Percentiles rank a stretch among this genome's conserved stretches.
These are phyloP conservation scores for Calonectria leucothoes DNA, from an alignment of 2,329 filamentous ascomycete species.

Conservation along the genomic window DNA sequence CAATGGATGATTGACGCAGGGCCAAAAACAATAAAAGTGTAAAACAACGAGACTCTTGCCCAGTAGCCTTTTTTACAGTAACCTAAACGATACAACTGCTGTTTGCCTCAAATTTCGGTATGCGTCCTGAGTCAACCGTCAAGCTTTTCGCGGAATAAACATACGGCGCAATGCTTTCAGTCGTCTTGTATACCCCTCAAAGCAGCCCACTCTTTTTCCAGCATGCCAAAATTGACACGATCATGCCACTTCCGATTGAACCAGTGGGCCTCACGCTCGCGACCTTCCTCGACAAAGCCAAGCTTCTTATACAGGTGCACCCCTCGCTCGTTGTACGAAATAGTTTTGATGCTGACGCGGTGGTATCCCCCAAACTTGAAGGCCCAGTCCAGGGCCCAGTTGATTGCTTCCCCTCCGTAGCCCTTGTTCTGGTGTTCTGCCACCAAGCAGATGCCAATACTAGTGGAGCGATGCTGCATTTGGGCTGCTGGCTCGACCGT, in stretches of 20 bases:
- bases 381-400: slow-evolving; percentile 59
- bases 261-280: slow-evolving; percentile 54
- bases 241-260: slow-evolving; percentile 55
- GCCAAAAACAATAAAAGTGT: too few relatives aligned
- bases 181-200: slow-evolving; percentile 22
- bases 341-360: slow-evolving; percentile 52
- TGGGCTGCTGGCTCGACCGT: not conserved
- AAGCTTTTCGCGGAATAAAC: too few relatives aligned
- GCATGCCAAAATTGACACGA: slow-evolving; percentile 47
- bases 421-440: slow-evolving; percentile 50
- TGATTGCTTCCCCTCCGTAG: slow-evolving; percentile 59
- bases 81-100: too few relatives aligned
- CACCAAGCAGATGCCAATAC: slow-evolving; percentile 51
- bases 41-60: too few relatives aligned
- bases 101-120: too few relatives aligned
- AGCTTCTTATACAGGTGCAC: slow-evolving; percentile 55
- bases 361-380: slow-evolving; percentile 59
- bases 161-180: not conserved
- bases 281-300: slow-evolving; percentile 58
- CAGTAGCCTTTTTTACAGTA: too few relatives aligned
- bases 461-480: not conserved
- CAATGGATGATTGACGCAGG: too few relatives aligned
- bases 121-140: too few relatives aligned
- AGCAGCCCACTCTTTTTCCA: slow-evolving; percentile 52
- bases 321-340: slow-evolving; percentile 56